Base-by-base conservation (phyloP, 352 stramenopile genomes). In the Pythium angustatum region DNA sequence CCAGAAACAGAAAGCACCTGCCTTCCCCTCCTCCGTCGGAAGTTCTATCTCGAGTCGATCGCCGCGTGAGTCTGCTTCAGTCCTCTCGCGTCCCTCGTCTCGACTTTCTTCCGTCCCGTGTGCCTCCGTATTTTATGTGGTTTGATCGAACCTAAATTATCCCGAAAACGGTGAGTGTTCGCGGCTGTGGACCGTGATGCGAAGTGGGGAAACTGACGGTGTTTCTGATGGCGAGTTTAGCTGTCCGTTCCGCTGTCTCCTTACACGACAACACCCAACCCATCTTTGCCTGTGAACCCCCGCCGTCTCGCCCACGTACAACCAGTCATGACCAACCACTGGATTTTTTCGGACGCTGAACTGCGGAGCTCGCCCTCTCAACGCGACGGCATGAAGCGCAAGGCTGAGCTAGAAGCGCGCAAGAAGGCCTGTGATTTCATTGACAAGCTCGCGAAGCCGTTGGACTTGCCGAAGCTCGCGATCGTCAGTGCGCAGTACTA, bases 401-500 rank as follows among this genome's bases (percentile, higher is more conserved):
- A 76, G 22, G 87, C 94, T 45, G 81, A 93, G 69, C 76, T 92
- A 11, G 64, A 88, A 38, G 66, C 87, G 5, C 85, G 85, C 34
- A 80, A 81, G 45, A 88, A 90, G 55, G 83, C 79, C 17, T 95
- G 87, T 51, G 77, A 91, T 65, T 93, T 93, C 22, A 90, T 96
- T 27, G 88, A 96, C 71, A 91, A 91, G 72, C 85, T 96, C 66
- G 77, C 80, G 24, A 91, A 92, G 47, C 64, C 75, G 4, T 56
- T 96, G 33, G 78, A 94, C 55, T 59, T 96, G 40, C 83, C 87
- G 19, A 93, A 93, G 62, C 76, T 96, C 9, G 83, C 83, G 49
- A 82, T 93, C 55, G 89, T 90, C 62, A 94, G 81, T 44, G 88
- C 85, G 22, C 78, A 88, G 71, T 90, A 91, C 47, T 96, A 86